phyloP scores from a whole-genome alignment of 208 protist species.

The Crithidia brevicula region DNA sequence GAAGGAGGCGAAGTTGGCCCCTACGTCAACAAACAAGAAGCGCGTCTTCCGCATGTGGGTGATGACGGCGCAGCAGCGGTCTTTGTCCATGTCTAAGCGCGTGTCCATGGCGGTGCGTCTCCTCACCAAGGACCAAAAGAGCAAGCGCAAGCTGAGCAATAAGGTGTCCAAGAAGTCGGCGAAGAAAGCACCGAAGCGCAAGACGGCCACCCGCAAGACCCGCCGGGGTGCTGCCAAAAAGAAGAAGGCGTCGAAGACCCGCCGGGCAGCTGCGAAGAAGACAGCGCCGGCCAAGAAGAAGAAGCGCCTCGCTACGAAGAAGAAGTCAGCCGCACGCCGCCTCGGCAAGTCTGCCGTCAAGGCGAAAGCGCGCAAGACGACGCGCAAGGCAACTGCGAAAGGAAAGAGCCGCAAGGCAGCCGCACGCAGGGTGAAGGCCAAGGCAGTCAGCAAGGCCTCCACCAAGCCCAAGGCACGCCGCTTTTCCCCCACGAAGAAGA shows the following conservation, averaged over 20 bases:
- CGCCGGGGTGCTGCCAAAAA: conserved; percentile 1
- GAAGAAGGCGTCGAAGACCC: background rate
- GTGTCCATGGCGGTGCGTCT: conserved; percentile 38
- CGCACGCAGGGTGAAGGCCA: background rate
- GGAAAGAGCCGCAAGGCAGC: background rate
- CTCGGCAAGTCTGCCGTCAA: background rate
- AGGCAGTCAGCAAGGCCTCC: conserved; percentile 4
- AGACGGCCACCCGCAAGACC: conserved; percentile 1
- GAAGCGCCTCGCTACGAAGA: background rate
- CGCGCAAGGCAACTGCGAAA: background rate
- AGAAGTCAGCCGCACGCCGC: background rate
- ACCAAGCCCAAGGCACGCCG: conserved; percentile 10
- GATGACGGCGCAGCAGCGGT: conserved; percentile 30
- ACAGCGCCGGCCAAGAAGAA: conserved; percentile 1
- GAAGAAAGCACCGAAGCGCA: conserved; percentile 15
- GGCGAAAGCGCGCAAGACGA: background rate
- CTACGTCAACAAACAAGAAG: conserved; percentile 7
- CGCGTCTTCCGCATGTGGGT: conserved; percentile 37
- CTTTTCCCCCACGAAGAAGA: conserved; percentile 1
- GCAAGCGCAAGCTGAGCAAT: conserved; percentile 12
- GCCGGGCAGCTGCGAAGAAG: conserved; percentile 2
- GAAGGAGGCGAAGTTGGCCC: conserved; percentile 17
- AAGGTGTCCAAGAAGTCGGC: conserved; percentile 11
- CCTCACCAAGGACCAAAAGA: conserved; percentile 20
- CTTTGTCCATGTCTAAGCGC: conserved; percentile 20